A percentile compares a stretch with the other conserved stretches of the same genome.
Evolutionary conservation across 2,329 filamentous ascomycete genomes (phyloP).

Genomic region (Dothistroma pini): DNA sequence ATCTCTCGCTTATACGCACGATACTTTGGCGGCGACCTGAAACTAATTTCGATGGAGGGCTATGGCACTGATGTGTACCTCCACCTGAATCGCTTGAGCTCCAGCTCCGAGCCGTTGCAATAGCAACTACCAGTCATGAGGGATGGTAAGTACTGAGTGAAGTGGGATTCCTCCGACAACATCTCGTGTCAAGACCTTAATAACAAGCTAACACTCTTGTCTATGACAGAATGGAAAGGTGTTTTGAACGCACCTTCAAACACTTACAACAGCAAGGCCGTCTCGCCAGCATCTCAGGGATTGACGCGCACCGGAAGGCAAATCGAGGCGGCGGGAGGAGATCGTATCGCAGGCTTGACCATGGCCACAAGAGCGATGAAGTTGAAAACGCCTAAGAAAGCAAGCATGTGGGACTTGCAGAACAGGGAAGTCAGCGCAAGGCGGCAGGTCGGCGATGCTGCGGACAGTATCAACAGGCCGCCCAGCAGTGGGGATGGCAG

Average conservation of each 20-base stretch:
- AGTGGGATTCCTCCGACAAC: too few species aligned
- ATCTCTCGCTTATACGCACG: conserved; percentile 91
- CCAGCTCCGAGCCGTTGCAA: conserved; percentile 93
- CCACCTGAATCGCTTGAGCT: conserved; percentile 91
- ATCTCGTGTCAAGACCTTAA: too few species aligned
- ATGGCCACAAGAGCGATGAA: conserved; percentile 54
- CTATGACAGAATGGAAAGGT: conserved; percentile 52
- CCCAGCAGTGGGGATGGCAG: conserved; percentile 14
- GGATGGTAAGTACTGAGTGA: too few species aligned
- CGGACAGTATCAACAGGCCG: conserved; percentile 65
- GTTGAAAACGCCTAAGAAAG: conserved; percentile 46
- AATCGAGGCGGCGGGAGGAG: conserved; percentile 19
- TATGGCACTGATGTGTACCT: conserved; percentile 99
- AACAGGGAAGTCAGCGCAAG: conserved; percentile 70
- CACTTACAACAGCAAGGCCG: conserved; percentile 9
- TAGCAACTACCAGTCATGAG: conserved; percentile 57
- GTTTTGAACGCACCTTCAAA: conserved; percentile 13
- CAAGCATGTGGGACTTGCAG: conserved; percentile 25
- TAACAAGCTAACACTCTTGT: not conserved
- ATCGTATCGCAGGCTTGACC: conserved; percentile 47
- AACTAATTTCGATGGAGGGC: conserved; percentile 99
- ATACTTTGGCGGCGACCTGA: conserved; percentile 96
- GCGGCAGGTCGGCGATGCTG: conserved; percentile 85
- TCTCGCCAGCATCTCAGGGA: conserved; percentile 46
- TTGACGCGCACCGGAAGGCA: conserved; percentile 43